Evolutionary conservation across 1,284 basidiomycete species (phyloP), one percentile per base, ranked within the genome.

Genomic region (Lentinula novae-zelandiae): DNA sequence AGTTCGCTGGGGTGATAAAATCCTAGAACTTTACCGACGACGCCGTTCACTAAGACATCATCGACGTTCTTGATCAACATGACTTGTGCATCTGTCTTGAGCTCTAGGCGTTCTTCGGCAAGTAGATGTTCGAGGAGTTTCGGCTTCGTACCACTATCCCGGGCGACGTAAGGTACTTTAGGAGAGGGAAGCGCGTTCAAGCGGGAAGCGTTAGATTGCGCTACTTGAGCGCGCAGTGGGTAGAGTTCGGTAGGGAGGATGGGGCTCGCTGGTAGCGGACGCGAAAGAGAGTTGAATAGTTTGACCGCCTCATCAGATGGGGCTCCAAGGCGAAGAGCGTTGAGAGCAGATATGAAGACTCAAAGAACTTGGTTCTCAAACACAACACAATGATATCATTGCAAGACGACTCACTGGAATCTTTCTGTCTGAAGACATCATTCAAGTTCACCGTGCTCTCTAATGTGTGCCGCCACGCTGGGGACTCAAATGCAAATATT

Each of bases 21-120:
- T 0, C 81, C 84, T 12, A 86, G 68, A 5, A 93, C 81, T 36
- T 75, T 78, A 5, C 91, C 90, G 51, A 92, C 83, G 20, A 83
- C 85, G 1, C 91, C 91, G 67, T 93, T 93, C 57, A 91, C 90
- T 1, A 93, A 80, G 53, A 80, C 80, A 6, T 88, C 83, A 67
- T 91, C 89, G 6, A 89, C 70, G 66, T 93, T 93, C 78, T 92
- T 92, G 73, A 92, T 84, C n/a, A 93, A 76, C 82, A 84, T 84
- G 10, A 84, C 83, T 63, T 84, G 81, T 0, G 81, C 78, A 2
- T 73, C 76, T 15, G 78, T 73, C 70, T 89, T 89, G 59, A 93
- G 78, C 1, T 73, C 70, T 36, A 92, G 73, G 2, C 68, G 70
- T 49, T 69, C 70, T 20, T 81, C 77, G 0, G 82, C 83, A 69